These are phyloP conservation scores for Macrotyloma uniflorum DNA, from an alignment of 306 rosid species.

Conservation along the genomic window DNA sequence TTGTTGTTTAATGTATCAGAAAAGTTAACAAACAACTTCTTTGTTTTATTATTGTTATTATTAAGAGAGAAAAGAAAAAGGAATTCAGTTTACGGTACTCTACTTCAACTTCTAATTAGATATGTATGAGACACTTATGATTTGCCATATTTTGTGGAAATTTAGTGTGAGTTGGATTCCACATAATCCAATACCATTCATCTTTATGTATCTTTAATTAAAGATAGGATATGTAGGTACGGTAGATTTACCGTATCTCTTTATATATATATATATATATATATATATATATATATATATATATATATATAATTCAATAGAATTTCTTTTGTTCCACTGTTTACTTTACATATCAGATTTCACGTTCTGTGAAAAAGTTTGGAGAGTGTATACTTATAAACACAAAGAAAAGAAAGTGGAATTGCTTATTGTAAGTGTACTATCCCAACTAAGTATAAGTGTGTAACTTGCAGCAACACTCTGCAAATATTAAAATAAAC, in stretches of 20 bases:
- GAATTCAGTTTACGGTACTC: neutral
- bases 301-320: no score
- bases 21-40: neutral
- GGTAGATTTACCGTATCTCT: conserved; percentile 20
- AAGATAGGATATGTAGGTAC: neutral
- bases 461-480: neutral
- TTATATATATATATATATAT: no score
- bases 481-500: neutral
- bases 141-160: neutral
- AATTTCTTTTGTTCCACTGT: neutral
- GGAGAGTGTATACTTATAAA: neutral
- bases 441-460: neutral
- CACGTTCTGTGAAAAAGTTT: conserved; percentile 2
- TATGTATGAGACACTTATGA: neutral
- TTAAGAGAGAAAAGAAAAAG: neutral
- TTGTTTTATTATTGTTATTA: neutral
- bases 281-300: no score
- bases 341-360: conserved; percentile 12
- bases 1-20: neutral
- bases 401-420: conserved; percentile 1
- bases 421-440: neutral
- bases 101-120: neutral
- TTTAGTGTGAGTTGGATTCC: conserved; percentile 14
- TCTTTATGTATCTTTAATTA: neutral
- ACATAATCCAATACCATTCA: neutral